Conservation (phyloP, 2,329 filamentous ascomycete species). For the Epichloe amarillans region DNA sequence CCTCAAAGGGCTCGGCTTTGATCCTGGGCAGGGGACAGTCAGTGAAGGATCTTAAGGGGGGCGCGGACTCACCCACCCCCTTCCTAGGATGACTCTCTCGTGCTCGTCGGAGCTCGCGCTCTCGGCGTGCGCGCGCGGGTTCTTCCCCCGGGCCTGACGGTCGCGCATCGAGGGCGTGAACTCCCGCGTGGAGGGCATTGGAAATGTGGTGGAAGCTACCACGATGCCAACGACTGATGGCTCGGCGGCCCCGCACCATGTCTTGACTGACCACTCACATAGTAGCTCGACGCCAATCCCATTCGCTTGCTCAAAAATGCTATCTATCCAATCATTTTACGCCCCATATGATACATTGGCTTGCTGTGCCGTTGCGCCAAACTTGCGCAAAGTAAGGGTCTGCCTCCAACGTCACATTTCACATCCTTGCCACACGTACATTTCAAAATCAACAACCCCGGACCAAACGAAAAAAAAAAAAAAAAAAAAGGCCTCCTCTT, state of each 20-base stretch:
- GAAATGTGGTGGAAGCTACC: too few relatives aligned
- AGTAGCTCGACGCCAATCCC: neutral
- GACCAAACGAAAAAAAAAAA: neutral
- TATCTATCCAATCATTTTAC: neutral
- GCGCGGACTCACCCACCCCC: neutral
- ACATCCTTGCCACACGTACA: neutral
- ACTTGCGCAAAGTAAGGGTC: neutral
- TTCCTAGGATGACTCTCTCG: neutral
- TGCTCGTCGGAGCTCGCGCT: slow-evolving; percentile 13
- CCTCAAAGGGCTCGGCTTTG: slow-evolving; percentile 26
- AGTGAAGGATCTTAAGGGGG: neutral
- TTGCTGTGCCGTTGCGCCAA: neutral
- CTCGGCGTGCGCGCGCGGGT: slow-evolving; percentile 32
- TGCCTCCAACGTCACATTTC: neutral
- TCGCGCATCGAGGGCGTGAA: slow-evolving; percentile 39
- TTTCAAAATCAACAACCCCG: neutral
- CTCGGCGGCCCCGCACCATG: too few relatives aligned
- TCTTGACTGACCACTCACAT: neutral
- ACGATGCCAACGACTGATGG: too few relatives aligned
- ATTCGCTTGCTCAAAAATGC: neutral
- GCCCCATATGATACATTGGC: neutral
- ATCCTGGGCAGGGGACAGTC: neutral
- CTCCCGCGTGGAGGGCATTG: neutral
- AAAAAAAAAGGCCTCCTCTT: neutral
- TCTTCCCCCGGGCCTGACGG: slow-evolving; percentile 42